Conservation (phyloP, 768 basidiomycete species). For the Mycena belliarum region DNA sequence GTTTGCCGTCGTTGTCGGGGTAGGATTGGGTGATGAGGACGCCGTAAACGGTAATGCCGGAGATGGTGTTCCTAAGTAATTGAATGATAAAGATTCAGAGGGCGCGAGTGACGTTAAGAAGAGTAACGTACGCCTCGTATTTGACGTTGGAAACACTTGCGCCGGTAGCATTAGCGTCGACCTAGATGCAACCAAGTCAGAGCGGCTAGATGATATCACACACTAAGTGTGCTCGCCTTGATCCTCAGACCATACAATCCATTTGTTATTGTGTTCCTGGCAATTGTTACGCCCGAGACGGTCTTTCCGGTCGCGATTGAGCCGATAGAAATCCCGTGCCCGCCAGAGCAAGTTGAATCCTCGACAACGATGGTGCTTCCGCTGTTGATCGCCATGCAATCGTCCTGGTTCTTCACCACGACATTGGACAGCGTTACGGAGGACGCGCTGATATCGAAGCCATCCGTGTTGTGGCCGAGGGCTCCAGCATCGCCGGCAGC, state of each 20-base stretch:
- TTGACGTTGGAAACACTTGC: conserved; percentile 14
- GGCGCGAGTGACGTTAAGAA: neutral
- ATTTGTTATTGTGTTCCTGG: conserved; percentile 40
- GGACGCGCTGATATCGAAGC: conserved; percentile 21
- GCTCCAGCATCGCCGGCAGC: conserved; percentile 16
- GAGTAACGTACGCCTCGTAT: conserved; percentile 9
- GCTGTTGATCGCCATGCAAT: conserved; percentile 22
- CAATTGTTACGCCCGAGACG: conserved; percentile 39
- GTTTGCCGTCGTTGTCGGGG: conserved; percentile 39
- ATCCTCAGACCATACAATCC: conserved; percentile 22
- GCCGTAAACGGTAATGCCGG: conserved; percentile 24
- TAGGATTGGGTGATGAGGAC: conserved; percentile 46
- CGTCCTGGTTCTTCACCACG: conserved; percentile 20
- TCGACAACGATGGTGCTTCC: conserved; percentile 29
- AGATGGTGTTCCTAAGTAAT: conserved; percentile 13
- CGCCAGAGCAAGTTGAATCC: conserved; percentile 42
- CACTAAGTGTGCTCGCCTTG: conserved; percentile 4
- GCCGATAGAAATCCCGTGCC: conserved; percentile 56
- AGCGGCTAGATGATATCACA: neutral
- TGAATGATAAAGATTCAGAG: neutral
- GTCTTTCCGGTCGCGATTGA: conserved; percentile 37
- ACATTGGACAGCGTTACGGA: conserved; percentile 17
- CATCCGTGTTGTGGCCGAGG: conserved; percentile 25
- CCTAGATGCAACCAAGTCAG: neutral
- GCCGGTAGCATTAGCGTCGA: conserved; percentile 15